Evolutionary conservation across 2,329 filamentous ascomycete genomes (phyloP), one percentile per base, ranked within the genome.

Genomic region (Cladophialophora psammophila): DNA sequence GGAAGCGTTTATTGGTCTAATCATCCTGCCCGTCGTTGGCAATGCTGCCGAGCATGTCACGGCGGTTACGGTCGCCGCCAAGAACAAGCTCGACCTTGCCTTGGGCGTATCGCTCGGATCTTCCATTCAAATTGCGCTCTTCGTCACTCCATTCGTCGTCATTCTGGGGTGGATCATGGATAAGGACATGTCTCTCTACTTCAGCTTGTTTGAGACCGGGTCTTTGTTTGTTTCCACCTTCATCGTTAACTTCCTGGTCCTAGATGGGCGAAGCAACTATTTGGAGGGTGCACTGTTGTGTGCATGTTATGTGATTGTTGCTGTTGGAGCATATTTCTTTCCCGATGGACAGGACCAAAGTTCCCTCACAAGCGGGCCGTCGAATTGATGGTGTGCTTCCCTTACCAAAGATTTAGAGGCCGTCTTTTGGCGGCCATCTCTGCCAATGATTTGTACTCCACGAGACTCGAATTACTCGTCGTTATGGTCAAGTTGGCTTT

Each of bases 191-290:
- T 91, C 88, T 31, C 85, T 96, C 5, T 90, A 90, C 77, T 95
- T 97, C 76, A 92, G 96, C 75, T 88, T 89, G 0, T 97, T 97
- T 82, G 92, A 97, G 80, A 89, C 96, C 7, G 90, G 83, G 5
- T 78, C 86, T 0, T 77, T 89, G 1, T 89, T 90, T 66, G 84
- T 89, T 32, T 78, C 80, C 18, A 80, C 83, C 15, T 76, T 83
- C 36, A 71, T 83, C 68, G 81, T 89, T 54, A 89, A 88, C 74
- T 89, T 89, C 72, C 80, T 89, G 10, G 88, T 89, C 58, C 83
- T 85, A 67, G 86, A 88, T 72, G 85, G 86, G 57, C 86, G 86
- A 71, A 85, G 83, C 45, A 80, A 85, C 72, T 86, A 83, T 85
- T 80, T 90, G 7, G 87, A 90, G 75, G 87, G 87, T 12, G 80